Base-by-base conservation (phyloP, 2,329 filamentous ascomycete genomes). In the Penicillium aurantiogriseum region DNA sequence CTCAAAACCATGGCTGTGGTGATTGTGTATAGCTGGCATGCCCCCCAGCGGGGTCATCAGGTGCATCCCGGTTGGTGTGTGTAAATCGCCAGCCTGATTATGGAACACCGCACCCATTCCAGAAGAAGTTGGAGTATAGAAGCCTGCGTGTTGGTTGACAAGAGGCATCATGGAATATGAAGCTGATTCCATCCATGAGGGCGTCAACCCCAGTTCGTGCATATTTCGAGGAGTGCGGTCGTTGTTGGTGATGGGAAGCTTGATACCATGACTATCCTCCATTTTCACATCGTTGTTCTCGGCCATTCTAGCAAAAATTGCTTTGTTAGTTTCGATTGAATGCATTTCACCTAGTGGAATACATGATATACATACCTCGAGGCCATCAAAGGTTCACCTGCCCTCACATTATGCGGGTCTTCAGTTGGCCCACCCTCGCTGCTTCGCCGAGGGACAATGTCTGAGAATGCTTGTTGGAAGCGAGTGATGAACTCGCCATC, bases 171-270 rank as follows among this genome's bases (percentile, higher is more conserved):
- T 97, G 25, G 86, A 85, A 72, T 91, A 91, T 31, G 90, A 89
- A 73, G 88, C 91, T 19, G 91, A 87, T 71, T 97, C 93, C 71
- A 97, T 83, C 56, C 96, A 80, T 23, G 92, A 94, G 4, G 92
- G 91, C 2, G 92, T 96, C 69, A 96, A 92, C 64, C 89, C 85
- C 87, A 92, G 94, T 66, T 97, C 92, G 68, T 89, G 87, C 42
- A 88, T 84, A 19, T 87, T 89, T 71, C 89, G 85, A 5, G 91
- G 91, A 4, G 91, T 96, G 21, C 90, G 88, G 69, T 96, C 91
- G 69, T 89, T 85, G 75, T 50, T 58, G 25, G 40, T 51, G 17
- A 44, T 15, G 5, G 61, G 43, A 6, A 94, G 89, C 72, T 90
- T 91, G 62, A 85, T 75, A 56, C 80, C 78, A 38, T 81, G 76